Base-by-base conservation (phyloP, 495 filamentous ascomycete species). In the Penicillium cataractarum region DNA sequence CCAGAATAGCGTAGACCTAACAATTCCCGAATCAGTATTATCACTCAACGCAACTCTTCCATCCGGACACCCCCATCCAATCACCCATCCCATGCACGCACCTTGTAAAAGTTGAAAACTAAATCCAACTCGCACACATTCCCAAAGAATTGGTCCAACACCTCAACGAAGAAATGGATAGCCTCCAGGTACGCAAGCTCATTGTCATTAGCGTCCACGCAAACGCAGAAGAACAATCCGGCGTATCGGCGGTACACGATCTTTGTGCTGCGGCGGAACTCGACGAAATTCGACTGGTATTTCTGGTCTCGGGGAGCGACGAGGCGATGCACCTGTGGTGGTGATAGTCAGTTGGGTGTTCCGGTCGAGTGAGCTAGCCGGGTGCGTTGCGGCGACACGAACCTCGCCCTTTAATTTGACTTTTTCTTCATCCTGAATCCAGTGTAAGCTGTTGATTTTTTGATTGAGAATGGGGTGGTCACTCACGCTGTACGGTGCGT, bases 141-240 rank as follows among this genome's bases (percentile, higher is more conserved):
- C 67, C 95, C 95, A 74, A 99, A 99, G 81, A 99, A 99, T 67
- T 90, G 85, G 84, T 99, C 95, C 70, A 99, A 83, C 64, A 99
- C 95, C 80, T 99, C 95, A 63, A 99, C 95, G 72, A 99, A 98
- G 81, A 99, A 98, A 82, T 99, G 95, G 74, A 99, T 97, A 0
- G 94, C 95, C 76, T 99, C 95, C 56, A 99, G 82, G 74, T 95
- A 99, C 46, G 96, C 93, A 40, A 99, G 82, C 81, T 98, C 95
- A 79, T 98, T 99, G 77, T 99, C 95, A 75, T 97, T 97, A 56
- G 96, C 94, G 80, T 99, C 95, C 67, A 99, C 95, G 76, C 96
- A 97, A 19, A 93, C 96, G 80, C 95, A 98, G 78, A 98, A 99
- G 82, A 99, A 99, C 24, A 99, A 85, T 0, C 95, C 95, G 0